Base-by-base conservation (phyloP, 768 basidiomycete genomes). In the Tulasnella sp. region DNA sequence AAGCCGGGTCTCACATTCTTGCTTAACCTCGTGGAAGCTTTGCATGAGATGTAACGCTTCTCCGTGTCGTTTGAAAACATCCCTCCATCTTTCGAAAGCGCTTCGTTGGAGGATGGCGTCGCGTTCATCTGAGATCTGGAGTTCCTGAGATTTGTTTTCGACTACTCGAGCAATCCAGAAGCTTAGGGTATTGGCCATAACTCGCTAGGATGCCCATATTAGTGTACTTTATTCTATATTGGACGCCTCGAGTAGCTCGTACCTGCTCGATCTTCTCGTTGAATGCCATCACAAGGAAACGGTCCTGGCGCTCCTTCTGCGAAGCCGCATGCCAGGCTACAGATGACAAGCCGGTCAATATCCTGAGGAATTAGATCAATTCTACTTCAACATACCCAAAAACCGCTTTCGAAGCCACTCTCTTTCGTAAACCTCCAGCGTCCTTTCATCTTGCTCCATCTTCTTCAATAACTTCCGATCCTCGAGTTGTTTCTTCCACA, bases 31-130 rank as follows among this genome's bases (percentile, higher is more conserved):
- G 76, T 90, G 87, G 82, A 93, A 92, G 80, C 92, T 94, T 80
- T 93, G 90, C 87, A 95, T 89, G n/a, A 96, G 86, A 79, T 89
- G 90, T 3, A 90, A 82, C 78, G 91, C 89, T 81, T 93, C 91
- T 1, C 86, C 86, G 80, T 92, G 92, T 34, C 89, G 88, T 45
- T 85, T 83, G 79, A 86, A 88, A 45, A 87, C 84, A 7, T 81
- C 83, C 80, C 88, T 90, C 93, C 93, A 95, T 83, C 90, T 91
- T 68, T 82, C 84, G 79, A 92, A 91, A 7, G 87, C 86, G 72
- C 81, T 80, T 45, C 91, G 93, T 7, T 86, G 71, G 25, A 86
- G 72, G 17, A 79, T 79, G 42, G 82, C 83, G 31, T 86, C 83
- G 75, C 83, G 83, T 74, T 84, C 85, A 76, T 91, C 89, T 9